Conservation (phyloP, 371 early-diverging fungal species). For the Syncephalis plumigaleata region DNA sequence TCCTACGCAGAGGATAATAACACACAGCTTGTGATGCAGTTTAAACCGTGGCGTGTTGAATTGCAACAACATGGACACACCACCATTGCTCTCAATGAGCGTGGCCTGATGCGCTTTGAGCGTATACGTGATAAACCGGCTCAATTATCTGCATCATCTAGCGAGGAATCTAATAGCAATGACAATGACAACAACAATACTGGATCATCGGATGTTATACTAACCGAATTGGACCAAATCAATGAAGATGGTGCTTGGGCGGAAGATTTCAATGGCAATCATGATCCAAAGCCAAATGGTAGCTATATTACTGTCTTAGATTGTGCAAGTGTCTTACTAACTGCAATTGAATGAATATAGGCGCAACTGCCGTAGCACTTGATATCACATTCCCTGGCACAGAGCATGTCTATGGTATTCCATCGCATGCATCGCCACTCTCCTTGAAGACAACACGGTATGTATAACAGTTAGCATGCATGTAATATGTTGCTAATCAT, state of each 20-base stretch:
- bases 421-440: constrained; percentile 79
- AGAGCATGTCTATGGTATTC: constrained; percentile 85
- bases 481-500: too few species aligned
- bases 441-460: constrained; percentile 66
- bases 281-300: constrained; percentile 84
- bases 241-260: constrained; percentile 61
- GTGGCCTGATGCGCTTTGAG: constrained; percentile 73
- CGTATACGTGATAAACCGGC: constrained; percentile 47
- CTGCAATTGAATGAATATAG: constrained; percentile 13
- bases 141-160: constrained; percentile 3
- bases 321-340: neutral
- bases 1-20: constrained; percentile 4
- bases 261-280: constrained; percentile 71
- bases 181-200: too few species aligned
- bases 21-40: constrained; percentile 24
- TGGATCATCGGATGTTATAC: constrained; percentile 15
- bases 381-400: constrained; percentile 83
- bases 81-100: constrained; percentile 59
- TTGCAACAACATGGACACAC: constrained; percentile 37
- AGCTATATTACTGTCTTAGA: neutral
- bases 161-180: constrained; percentile 8
- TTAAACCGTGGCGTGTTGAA: constrained; percentile 44
- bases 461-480: neutral
- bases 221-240: constrained; percentile 18
- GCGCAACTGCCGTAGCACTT: constrained; percentile 80